phyloP scores from a whole-genome alignment of 108 stramenopile genomes.

The Bacterosira constricta region DNA sequence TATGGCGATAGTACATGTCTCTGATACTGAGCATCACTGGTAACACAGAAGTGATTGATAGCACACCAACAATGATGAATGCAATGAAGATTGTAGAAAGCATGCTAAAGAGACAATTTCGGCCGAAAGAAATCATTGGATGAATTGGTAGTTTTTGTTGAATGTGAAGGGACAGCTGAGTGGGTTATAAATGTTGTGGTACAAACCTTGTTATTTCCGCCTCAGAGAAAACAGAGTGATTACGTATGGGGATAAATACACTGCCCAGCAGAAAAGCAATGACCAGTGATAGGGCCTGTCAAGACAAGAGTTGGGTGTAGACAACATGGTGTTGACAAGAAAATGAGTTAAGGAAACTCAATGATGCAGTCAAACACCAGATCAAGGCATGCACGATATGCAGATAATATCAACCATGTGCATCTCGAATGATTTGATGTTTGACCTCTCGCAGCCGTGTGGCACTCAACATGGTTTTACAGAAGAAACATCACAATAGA shows the following conservation, averaged over 20 bases:
- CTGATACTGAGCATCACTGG: slow-evolving; percentile 56
- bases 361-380: too few relatives aligned
- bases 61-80: slow-evolving; percentile 54
- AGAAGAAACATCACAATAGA: too few relatives aligned
- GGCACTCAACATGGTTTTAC: too few relatives aligned
- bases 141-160: too few relatives aligned
- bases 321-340: too few relatives aligned
- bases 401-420: too few relatives aligned
- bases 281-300: slow-evolving; percentile 7
- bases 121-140: background rate
- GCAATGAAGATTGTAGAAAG: slow-evolving; percentile 55
- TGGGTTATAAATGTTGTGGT: too few relatives aligned
- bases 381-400: background rate
- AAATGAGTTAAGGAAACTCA: slow-evolving; percentile 2
- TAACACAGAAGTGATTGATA: slow-evolving; percentile 42
- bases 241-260: slow-evolving; percentile 33
- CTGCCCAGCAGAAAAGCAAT: slow-evolving; percentile 36
- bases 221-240: background rate
- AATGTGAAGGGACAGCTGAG: too few relatives aligned
- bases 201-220: slow-evolving; percentile 22
- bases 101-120: slow-evolving; percentile 2
- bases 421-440: too few relatives aligned
- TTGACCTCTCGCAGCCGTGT: too few relatives aligned
- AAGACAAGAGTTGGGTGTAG: too few relatives aligned
- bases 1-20: slow-evolving; percentile 64